Percentiles rank a stretch among this genome's conserved stretches.
Evolutionary conservation across 2,329 filamentous ascomycete species (phyloP).

Genomic region (Dactylellina cionopaga): DNA sequence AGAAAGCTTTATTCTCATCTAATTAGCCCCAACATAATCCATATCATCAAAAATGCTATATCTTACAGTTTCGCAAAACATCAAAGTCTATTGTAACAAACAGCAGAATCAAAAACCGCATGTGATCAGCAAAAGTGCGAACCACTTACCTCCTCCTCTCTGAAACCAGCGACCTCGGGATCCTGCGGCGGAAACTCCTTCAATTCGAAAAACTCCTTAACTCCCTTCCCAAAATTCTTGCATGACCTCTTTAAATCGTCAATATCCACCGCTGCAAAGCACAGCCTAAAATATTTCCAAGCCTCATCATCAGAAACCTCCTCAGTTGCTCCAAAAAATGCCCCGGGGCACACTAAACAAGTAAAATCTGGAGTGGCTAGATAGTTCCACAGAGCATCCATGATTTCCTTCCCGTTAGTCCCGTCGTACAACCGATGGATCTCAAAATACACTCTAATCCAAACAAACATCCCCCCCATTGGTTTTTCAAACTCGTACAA

Average conservation of each 20-base stretch:
- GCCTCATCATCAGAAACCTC: conserved; percentile 69
- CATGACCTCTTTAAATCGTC: conserved; percentile 73
- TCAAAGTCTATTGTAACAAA: too few species aligned
- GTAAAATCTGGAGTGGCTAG: conserved; percentile 59
- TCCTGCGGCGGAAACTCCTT: conserved; percentile 36
- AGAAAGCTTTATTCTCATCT: not conserved
- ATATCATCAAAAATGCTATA: too few species aligned
- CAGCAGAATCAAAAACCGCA: conserved; percentile 2
- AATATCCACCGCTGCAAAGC: conserved; percentile 84
- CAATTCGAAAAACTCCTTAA: conserved; percentile 80
- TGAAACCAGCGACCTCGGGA: not conserved
- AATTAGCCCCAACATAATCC: not conserved
- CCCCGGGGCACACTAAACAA: conserved; percentile 73
- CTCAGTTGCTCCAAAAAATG: conserved; percentile 76
- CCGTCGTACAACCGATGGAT: conserved; percentile 73
- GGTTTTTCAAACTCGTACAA: conserved; percentile 83
- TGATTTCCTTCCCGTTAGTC: conserved; percentile 53
- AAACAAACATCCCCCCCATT: conserved; percentile 90
- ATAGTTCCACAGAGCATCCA: conserved; percentile 54
- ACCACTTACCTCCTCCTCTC: not conserved
- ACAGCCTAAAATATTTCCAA: conserved; percentile 78
- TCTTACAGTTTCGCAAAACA: not conserved
- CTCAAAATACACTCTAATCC: conserved; percentile 78
- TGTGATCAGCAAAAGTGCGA: conserved; percentile 18
- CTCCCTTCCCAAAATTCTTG: conserved; percentile 73